Evolutionary conservation across 2,329 filamentous ascomycete species (phyloP).

Genomic region (Dichotomopilus funicola): DNA sequence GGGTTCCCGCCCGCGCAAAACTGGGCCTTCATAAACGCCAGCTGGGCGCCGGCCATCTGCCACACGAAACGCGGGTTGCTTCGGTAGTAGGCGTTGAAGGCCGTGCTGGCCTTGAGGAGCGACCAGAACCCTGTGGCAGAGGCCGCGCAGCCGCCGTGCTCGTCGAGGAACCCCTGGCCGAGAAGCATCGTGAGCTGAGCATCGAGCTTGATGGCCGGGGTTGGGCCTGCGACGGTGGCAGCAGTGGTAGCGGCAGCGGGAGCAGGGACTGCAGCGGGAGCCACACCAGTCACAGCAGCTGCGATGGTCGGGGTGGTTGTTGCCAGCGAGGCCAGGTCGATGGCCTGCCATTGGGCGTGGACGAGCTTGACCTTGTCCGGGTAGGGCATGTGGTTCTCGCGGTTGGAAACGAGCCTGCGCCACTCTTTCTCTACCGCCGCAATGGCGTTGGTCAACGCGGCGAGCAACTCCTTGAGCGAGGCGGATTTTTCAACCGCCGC

Average conservation of each 20-base stretch:
- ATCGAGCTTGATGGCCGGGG: not conserved
- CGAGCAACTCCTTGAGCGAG: constrained; percentile 29
- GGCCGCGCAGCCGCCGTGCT: constrained; percentile 20
- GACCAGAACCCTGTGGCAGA: constrained; percentile 35
- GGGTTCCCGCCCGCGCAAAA: constrained; percentile 3
- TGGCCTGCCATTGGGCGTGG: constrained; percentile 37
- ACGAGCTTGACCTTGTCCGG: constrained; percentile 29
- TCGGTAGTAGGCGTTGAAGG: constrained; percentile 36
- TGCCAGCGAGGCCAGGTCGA: constrained; percentile 30
- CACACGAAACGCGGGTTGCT: constrained; percentile 34
- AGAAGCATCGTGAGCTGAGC: constrained; percentile 28
- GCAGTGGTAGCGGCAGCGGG: too few relatives aligned
- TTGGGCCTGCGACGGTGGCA: too few relatives aligned
- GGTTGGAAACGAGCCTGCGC: constrained; percentile 20
- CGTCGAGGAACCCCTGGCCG: constrained; percentile 23
- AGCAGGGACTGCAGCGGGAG: constrained; percentile 1
- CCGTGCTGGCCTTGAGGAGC: constrained; percentile 44
- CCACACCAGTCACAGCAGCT: constrained; percentile 1
- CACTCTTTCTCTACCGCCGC: constrained; percentile 28
- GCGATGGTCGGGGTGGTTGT: too few relatives aligned
- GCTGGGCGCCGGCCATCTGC: constrained; percentile 43
- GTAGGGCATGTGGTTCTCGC: constrained; percentile 15
- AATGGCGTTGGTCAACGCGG: constrained; percentile 31
- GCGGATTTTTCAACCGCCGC: constrained; percentile 18
- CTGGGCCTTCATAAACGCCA: constrained; percentile 41